phyloP scores from a whole-genome alignment of 2,329 filamentous ascomycete species.

The Cladophialophora yegresii region DNA sequence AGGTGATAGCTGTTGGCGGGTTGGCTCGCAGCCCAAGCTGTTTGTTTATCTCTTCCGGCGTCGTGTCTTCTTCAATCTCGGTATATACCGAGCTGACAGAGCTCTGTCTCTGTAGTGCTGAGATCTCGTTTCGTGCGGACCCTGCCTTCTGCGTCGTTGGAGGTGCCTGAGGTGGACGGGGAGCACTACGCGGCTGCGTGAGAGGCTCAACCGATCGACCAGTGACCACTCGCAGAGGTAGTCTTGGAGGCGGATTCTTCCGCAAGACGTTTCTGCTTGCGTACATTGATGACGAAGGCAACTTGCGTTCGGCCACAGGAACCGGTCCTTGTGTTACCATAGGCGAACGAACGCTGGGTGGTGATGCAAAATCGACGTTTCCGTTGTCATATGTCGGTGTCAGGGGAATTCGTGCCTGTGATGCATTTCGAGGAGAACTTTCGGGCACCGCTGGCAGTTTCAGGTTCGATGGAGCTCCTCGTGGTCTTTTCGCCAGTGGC shows the following conservation, averaged over 20 bases:
- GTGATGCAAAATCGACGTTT: slow-evolving; percentile 22
- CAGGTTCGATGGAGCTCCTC: slow-evolving; percentile 19
- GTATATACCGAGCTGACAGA: slow-evolving; percentile 38
- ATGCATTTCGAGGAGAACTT: slow-evolving; percentile 36
- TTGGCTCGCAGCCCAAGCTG: slow-evolving; percentile 31
- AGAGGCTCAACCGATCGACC: slow-evolving; percentile 11
- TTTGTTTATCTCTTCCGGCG: slow-evolving; percentile 30
- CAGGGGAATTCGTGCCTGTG: slow-evolving; percentile 41
- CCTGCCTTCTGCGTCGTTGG: neutral
- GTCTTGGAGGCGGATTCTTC: slow-evolving; percentile 22
- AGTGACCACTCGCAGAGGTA: slow-evolving; percentile 16
- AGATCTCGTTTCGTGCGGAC: neutral
- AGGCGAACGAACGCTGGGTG: slow-evolving; percentile 16
- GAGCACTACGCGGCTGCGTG: slow-evolving; percentile 16
- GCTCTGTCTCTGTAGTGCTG: slow-evolving; percentile 13
- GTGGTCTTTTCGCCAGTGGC: slow-evolving; percentile 17
- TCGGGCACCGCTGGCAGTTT: slow-evolving; percentile 24
- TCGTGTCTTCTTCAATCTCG: slow-evolving; percentile 36
- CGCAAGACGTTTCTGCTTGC: slow-evolving; percentile 23
- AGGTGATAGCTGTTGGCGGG: slow-evolving; percentile 32
- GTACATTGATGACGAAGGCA: slow-evolving; percentile 30
- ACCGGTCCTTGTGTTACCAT: neutral
- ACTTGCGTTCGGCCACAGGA: slow-evolving; percentile 25
- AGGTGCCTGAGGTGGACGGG: slow-evolving; percentile 4
- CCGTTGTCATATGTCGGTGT: slow-evolving; percentile 38